Evolutionary conservation across 176 grass and related monocot genomes (phyloP).

Genomic region (Miscanthus lutarioriparius): DNA sequence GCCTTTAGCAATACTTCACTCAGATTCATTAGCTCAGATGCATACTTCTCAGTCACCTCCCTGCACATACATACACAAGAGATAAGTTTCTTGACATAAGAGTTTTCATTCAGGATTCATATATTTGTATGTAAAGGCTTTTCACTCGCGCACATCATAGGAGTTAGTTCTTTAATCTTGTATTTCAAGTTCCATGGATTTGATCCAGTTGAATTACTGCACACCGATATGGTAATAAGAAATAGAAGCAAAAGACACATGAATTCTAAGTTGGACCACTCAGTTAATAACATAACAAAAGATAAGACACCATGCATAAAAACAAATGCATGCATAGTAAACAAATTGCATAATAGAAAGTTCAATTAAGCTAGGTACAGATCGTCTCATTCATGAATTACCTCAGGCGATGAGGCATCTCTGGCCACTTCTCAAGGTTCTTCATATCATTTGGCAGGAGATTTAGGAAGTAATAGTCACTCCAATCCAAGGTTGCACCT

Average conservation of each 20-base stretch:
- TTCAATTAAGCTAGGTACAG: not conserved
- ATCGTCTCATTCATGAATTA: constrained; percentile 1
- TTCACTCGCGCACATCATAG: not conserved
- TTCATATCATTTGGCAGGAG: constrained; percentile 38
- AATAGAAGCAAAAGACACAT: not conserved
- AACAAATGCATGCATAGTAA: too few relatives aligned
- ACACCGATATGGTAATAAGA: not conserved
- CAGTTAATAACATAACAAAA: too few relatives aligned
- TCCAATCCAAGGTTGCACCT: constrained; percentile 62
- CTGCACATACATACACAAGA: constrained; percentile 27
- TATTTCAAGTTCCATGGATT: not conserved
- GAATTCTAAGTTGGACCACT: not conserved
- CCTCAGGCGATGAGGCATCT: constrained; percentile 51
- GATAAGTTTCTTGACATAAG: not conserved
- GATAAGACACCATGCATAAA: too few relatives aligned
- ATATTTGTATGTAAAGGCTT: not conserved
- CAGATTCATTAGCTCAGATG: constrained; percentile 36
- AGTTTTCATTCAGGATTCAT: not conserved
- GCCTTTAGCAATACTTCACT: constrained; percentile 49
- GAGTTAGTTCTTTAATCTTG: not conserved
- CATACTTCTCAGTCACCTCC: constrained; percentile 60
- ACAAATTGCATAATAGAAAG: not conserved
- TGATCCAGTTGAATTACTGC: too few relatives aligned
- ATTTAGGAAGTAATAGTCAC: constrained; percentile 71
- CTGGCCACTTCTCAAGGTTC: constrained; percentile 50